A percentile compares a stretch with the other conserved stretches of the same genome.
These are phyloP conservation scores for Tulasnella sp. DNA, from an alignment of 768 basidiomycete genomes.

Conservation along the genomic window DNA sequence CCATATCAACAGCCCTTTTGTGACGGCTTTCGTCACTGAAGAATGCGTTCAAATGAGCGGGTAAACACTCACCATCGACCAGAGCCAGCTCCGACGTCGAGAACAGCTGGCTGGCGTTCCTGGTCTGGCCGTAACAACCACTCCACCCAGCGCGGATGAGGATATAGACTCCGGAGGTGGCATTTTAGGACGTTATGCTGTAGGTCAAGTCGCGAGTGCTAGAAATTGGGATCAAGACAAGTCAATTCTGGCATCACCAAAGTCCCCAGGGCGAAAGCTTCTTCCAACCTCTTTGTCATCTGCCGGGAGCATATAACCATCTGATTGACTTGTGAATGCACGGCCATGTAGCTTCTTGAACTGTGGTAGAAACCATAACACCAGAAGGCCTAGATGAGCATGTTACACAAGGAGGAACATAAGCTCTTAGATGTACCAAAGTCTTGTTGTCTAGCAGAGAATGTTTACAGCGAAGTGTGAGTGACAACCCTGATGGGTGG, in stretches of 20 bases:
- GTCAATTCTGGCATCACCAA: neutral
- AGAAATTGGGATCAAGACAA: neutral
- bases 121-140: conserved; percentile 10
- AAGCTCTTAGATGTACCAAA: too few species aligned
- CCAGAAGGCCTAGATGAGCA: too few species aligned
- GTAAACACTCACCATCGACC: conserved; percentile 2
- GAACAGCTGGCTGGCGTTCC: conserved; percentile 2
- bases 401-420: too few species aligned
- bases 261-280: neutral
- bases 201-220: conserved; percentile 12
- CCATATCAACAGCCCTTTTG: conserved; percentile 17
- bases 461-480: too few species aligned
- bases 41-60: neutral
- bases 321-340: conserved; percentile 1
- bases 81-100: conserved; percentile 16
- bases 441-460: too few species aligned
- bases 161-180: conserved; percentile 8
- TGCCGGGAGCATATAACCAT: conserved; percentile 11
- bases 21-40: neutral
- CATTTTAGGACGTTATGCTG: conserved; percentile 5
- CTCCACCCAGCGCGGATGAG: conserved; percentile 8
- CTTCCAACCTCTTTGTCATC: neutral
- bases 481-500: too few species aligned
- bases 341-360: conserved; percentile 5
- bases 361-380: neutral